Evolutionary conservation across 1,284 basidiomycete genomes (phyloP).

Genomic region (Fomes fomentarius): DNA sequence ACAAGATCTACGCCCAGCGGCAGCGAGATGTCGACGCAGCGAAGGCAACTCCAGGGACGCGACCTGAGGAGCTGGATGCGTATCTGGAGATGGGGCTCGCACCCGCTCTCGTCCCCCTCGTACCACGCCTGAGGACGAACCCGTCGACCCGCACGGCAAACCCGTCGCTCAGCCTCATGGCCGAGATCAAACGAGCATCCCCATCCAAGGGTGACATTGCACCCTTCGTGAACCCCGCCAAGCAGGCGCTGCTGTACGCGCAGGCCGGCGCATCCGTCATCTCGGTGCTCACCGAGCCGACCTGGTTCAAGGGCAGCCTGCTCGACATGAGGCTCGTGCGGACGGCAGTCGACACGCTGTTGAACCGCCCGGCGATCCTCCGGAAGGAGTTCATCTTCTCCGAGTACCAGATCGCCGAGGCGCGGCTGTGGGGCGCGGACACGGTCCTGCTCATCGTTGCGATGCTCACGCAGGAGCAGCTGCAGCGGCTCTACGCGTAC

Average conservation of each 20-base stretch:
- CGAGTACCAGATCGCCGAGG: slow-evolving; percentile 94
- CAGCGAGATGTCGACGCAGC: slow-evolving; percentile 57
- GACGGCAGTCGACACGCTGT: slow-evolving; percentile 80
- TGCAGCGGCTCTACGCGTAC: slow-evolving; percentile 82
- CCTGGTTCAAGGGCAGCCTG: slow-evolving; percentile 96
- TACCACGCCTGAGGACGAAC: slow-evolving; percentile 48
- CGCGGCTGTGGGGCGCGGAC: slow-evolving; percentile 90
- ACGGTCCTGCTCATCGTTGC: slow-evolving; percentile 95
- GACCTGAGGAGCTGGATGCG: slow-evolving; percentile 65
- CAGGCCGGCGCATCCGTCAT: slow-evolving; percentile 91
- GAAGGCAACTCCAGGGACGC: slow-evolving; percentile 71
- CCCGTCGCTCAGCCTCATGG: slow-evolving; percentile 75
- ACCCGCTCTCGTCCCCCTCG: slow-evolving; percentile 76
- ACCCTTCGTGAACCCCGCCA: slow-evolving; percentile 70
- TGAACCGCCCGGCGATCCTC: slow-evolving; percentile 92
- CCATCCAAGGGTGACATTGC: slow-evolving; percentile 93
- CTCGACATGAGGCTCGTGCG: slow-evolving; percentile 91
- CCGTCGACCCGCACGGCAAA: slow-evolving; percentile 49
- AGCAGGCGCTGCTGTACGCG: slow-evolving; percentile 89
- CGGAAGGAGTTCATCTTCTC: slow-evolving; percentile 97
- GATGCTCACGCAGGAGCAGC: slow-evolving; percentile 77
- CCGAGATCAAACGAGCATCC: slow-evolving; percentile 94
- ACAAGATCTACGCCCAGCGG: slow-evolving; percentile 68
- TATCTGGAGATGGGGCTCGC: slow-evolving; percentile 79
- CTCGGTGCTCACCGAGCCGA: slow-evolving; percentile 95